Evolutionary conservation across 495 filamentous ascomycete species (phyloP), one percentile per base, ranked within the genome.

Genomic region (Penicillium canescens): DNA sequence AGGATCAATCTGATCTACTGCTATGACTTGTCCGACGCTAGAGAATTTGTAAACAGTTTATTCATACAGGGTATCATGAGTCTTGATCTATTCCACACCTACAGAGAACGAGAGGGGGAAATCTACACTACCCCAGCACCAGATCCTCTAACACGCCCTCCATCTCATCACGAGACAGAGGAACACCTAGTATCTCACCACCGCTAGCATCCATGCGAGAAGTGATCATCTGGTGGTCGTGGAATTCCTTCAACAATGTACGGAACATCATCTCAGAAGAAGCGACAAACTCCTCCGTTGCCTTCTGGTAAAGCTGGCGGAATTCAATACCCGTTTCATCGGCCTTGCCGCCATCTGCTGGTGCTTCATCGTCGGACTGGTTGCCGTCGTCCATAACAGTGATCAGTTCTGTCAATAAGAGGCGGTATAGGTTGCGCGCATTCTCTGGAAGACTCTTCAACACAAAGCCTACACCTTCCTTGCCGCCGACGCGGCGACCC

Each of bases 141-240:
- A 95, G 74, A 62, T 97, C 94, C 63, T 96, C 95, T 62, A 96
- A 68, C 47, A 98, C 86, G 8, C 78, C 84, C 70, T 96, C 93
- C 63, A 98, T 81, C 65, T 98, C 94, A 54, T 96, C 91, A 57
- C 85, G 87, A 50, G 87, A 80, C 63, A 96, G 87, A 5, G 94
- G 95, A 12, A 96, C 84, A 46, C 87, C 88, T 31, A 98, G 70
- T 12, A 93, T 76, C 62, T 98, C 95, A 33, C 86, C 88, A 0
- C 94, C 94, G 49, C 88, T 75, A 2, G 79, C 81, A 75, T 98
- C 93, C 72, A 91, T 92, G 54, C 86, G 83, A 48, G 86, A 91
- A 18, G 87, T 88, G 53, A 98, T 84, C 87, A 98, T 98, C 61
- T 96, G 90, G 72, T 98, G 94, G 60, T 98, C 94, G 65, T 96